Conservation (phyloP, 768 basidiomycete genomes). For the Boletus huronensis region DNA sequence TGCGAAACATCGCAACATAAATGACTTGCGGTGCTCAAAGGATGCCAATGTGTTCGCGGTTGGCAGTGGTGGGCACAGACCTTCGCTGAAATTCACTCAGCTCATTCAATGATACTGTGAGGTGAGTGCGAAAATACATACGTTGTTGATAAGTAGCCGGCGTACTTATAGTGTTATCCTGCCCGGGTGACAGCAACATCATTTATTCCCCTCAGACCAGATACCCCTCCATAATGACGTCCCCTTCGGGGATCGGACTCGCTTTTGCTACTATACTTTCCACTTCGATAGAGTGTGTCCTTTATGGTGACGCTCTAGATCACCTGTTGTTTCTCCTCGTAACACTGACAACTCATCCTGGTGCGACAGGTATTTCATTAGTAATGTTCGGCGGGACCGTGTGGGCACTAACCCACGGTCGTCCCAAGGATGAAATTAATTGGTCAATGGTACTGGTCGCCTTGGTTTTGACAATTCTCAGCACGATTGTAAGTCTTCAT, state of each 20-base stretch:
- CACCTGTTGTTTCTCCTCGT: not conserved
- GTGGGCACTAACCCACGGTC: constrained; percentile 22
- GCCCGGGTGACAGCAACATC: not conserved
- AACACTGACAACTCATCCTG: not conserved
- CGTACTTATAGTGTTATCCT: not conserved
- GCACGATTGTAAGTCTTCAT: constrained; percentile 12
- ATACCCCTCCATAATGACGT: not conserved
- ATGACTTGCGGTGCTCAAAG: not conserved
- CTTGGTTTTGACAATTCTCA: constrained; percentile 19
- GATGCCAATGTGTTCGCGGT: not conserved
- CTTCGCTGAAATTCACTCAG: not conserved
- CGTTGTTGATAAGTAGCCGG: not conserved
- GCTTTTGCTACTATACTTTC: constrained; percentile 17
- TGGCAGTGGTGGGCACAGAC: not conserved
- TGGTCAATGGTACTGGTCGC: constrained; percentile 23
- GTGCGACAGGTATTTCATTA: constrained; percentile 16
- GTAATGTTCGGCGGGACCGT: constrained; percentile 23
- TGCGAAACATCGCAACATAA: not conserved
- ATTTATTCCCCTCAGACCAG: not conserved
- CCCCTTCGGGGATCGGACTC: constrained; percentile 5
- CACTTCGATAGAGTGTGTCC: constrained; percentile 15
- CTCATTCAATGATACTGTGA: not conserved
- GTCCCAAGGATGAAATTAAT: constrained; percentile 16
- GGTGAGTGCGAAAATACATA: not conserved
- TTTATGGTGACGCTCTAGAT: constrained; percentile 18